Base-by-base conservation (phyloP, 306 rosid genomes). In the Ormosia semicastrata region DNA sequence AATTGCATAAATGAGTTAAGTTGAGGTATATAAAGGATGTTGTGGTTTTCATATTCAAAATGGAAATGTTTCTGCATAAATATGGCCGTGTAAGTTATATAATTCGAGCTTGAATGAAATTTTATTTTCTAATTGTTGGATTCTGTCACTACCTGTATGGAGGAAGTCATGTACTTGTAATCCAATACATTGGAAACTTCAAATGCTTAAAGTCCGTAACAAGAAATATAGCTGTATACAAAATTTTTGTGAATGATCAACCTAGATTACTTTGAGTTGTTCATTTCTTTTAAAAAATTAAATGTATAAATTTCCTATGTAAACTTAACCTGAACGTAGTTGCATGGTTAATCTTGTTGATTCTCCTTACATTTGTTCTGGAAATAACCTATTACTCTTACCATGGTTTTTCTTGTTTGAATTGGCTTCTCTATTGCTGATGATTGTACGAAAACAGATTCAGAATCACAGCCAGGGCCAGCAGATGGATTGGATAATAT, bases 371-470 rank as follows among this genome's bases (percentile, higher is more conserved):
- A 60, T 30, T 52, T 4, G 41, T 77, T 32, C 15, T 33, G 29
- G 8, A 57, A 75, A 44, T 33, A 75, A 33, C 36, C 37, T 74
- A 5, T 73, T n/a, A 66, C 13, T 17, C 58, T 46, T 10, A 17
- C 17, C 40, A 17, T 68, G 33, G 24, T 46, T 40, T 15, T 52
- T 36, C 24, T 34, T 36, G 39, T 36, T 2, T 9, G 11, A 33
- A 36, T 39, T 46, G 24, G 18, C 14, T 73, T 7, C 0, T 73
- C 24, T 52, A 49, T 44, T 66, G 3, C 30, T 63, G 13, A 3
- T 71, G 41, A 44, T 83, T 81, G 47, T 56, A 12, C 71, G 34
- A 70, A 75, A 77, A 49, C 78, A 83, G 85, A 85, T 73, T 57
- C 71, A 81, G 81, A 78, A 65, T 33, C 30, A 18, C 72, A 52